Percentiles rank a stretch among this genome's conserved stretches.
Evolutionary conservation across 305 asterid genomes (phyloP).

Genomic region (Nicotiana rustica): DNA sequence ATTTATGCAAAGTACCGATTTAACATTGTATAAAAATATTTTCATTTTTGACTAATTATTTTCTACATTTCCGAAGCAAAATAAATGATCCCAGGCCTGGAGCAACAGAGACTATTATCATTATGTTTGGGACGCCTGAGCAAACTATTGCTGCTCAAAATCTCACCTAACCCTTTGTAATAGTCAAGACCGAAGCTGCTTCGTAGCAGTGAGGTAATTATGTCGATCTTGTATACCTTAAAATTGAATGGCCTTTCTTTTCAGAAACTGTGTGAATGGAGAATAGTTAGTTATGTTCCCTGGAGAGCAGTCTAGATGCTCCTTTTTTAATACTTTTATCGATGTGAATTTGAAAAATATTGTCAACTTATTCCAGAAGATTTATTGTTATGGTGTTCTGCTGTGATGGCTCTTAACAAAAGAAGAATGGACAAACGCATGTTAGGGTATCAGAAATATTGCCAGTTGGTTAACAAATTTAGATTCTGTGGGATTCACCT

Average conservation of each 20-base stretch:
- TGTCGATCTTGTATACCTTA: slow-evolving; percentile 3
- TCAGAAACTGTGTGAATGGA: not conserved
- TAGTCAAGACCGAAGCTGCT: slow-evolving; percentile 66
- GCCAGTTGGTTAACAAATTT: not conserved
- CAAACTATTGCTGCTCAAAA: slow-evolving; percentile 96
- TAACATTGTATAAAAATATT: not conserved
- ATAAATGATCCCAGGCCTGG: slow-evolving; percentile 79
- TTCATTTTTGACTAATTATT: slow-evolving; percentile 19
- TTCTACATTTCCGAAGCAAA: slow-evolving; percentile 88
- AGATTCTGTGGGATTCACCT: not conserved
- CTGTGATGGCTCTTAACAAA: too few relatives aligned
- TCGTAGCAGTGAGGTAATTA: slow-evolving; percentile 53
- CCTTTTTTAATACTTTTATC: too few relatives aligned
- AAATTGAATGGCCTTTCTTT: not conserved
- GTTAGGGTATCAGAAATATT: not conserved
- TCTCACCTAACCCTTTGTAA: slow-evolving; percentile 94
- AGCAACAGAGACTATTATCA: slow-evolving; percentile 74
- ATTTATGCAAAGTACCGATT: slow-evolving; percentile 1
- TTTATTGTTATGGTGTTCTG: too few relatives aligned
- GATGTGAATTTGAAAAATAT: too few relatives aligned
- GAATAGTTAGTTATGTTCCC: not conserved
- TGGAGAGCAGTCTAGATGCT: too few relatives aligned
- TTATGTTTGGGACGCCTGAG: slow-evolving; percentile 91
- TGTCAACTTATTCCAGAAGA: too few relatives aligned
- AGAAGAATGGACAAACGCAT: too few relatives aligned